phyloP scores from a whole-genome alignment of 108 stramenopile species.

The Skeletonema menzelii region DNA sequence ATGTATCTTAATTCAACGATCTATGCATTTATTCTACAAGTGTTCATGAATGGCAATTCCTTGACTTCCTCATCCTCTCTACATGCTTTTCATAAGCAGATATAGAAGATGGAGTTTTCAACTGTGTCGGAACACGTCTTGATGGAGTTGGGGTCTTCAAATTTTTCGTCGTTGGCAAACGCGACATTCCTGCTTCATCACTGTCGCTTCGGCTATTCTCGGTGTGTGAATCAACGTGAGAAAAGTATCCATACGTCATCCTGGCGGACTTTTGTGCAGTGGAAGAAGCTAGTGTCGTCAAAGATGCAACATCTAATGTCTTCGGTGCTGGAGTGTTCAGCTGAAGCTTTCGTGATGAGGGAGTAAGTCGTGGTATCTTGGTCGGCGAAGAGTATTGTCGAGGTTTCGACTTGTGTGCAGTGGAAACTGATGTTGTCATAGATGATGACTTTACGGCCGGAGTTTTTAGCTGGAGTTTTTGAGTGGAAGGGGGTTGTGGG shows the following conservation, averaged over 20 bases:
- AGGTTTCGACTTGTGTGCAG: not conserved
- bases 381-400: not conserved
- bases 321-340: not conserved
- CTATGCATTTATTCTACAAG: not conserved
- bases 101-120: not conserved
- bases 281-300: not conserved
- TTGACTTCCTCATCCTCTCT: not conserved
- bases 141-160: not conserved
- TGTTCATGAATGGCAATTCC: not conserved
- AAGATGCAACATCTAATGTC: not conserved
- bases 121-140: not conserved
- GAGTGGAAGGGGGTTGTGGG: not conserved
- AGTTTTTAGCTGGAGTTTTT: not conserved
- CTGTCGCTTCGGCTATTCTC: not conserved
- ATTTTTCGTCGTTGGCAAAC: not conserved
- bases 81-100: constrained; percentile 1
- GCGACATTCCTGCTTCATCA: not conserved
- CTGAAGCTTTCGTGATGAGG: not conserved
- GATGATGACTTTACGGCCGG: not conserved
- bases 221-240: not conserved
- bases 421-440: not conserved
- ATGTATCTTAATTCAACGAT: too few species aligned
- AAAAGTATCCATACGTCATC: not conserved
- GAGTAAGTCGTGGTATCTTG: not conserved
- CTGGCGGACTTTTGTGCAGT: not conserved